Conservation (phyloP, 768 basidiomycete species). For the Lactarius sp. region DNA sequence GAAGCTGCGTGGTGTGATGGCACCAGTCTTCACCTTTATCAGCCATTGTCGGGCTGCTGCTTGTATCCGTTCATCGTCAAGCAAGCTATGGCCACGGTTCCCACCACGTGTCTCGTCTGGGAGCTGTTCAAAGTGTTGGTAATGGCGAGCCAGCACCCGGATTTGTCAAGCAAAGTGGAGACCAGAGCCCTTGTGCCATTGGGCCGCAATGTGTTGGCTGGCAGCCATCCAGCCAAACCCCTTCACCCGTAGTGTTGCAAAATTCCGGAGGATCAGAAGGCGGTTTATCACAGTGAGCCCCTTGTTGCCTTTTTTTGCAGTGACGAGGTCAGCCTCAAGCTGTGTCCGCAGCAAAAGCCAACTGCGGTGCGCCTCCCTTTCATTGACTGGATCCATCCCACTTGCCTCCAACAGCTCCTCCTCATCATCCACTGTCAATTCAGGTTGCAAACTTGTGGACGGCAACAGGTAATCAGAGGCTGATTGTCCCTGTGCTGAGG, state of each 20-base stretch:
- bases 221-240: neutral
- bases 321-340: too few relatives aligned
- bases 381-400: too few relatives aligned
- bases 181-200: neutral
- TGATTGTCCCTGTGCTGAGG: too few relatives aligned
- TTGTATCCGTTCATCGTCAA: neutral
- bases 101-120: neutral
- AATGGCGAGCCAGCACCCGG: neutral
- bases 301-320: too few relatives aligned
- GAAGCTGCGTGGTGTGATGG: neutral
- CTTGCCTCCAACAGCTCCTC: too few relatives aligned
- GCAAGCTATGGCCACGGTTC: neutral
- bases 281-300: neutral
- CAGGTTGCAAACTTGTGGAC: too few relatives aligned
- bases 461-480: too few relatives aligned
- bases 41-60: neutral
- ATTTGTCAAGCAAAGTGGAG: neutral
- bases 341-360: too few relatives aligned
- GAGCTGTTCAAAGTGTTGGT: neutral
- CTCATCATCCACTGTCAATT: too few relatives aligned
- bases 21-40: neutral
- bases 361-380: too few relatives aligned
- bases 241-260: neutral
- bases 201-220: neutral
- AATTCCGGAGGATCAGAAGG: neutral